Conservation (phyloP, 768 basidiomycete species). For the Dentipellis sp. region DNA sequence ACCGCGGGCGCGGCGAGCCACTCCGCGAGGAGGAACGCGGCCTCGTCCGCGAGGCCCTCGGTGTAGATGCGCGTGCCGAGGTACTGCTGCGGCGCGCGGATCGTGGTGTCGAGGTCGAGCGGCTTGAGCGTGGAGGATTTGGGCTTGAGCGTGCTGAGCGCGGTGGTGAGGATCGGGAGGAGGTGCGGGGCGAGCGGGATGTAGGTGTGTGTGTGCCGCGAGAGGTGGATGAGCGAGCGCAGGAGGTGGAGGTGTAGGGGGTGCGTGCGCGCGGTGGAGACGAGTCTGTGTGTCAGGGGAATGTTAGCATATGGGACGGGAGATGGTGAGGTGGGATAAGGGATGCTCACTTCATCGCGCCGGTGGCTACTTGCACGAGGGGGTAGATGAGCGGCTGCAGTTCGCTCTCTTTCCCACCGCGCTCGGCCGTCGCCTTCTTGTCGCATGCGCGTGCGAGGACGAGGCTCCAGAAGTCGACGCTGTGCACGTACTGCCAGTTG, state of each 20-base stretch:
- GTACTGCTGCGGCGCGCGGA: conserved; percentile 85
- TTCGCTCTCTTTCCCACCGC: conserved; percentile 57
- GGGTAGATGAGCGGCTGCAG: conserved; percentile 90
- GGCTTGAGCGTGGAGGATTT: conserved; percentile 84
- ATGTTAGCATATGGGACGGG: neutral
- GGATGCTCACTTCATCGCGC: conserved; percentile 75
- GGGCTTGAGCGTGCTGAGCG: conserved; percentile 58
- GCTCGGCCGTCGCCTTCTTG: conserved; percentile 39
- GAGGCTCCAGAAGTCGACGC: conserved; percentile 91
- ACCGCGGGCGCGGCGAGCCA: conserved; percentile 66
- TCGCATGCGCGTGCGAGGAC: conserved; percentile 81
- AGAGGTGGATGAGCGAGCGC: conserved; percentile 81
- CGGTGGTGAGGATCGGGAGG: conserved; percentile 75
- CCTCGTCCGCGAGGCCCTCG: conserved; percentile 79
- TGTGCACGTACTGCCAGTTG: conserved; percentile 98
- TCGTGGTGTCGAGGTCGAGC: conserved; percentile 79
- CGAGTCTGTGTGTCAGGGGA: conserved; percentile 44
- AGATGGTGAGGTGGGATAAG: neutral
- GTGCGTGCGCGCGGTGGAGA: conserved; percentile 85
- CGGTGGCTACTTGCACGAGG: conserved; percentile 87
- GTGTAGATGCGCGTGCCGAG: conserved; percentile 78
- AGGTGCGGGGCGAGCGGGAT: conserved; percentile 84
- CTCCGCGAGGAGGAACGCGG: conserved; percentile 68
- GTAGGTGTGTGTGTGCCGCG: conserved; percentile 75
- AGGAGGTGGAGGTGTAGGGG: conserved; percentile 92